Evolutionary conservation across 2,329 filamentous ascomycete genomes (phyloP).

Genomic region (Penicillium decumbens): DNA sequence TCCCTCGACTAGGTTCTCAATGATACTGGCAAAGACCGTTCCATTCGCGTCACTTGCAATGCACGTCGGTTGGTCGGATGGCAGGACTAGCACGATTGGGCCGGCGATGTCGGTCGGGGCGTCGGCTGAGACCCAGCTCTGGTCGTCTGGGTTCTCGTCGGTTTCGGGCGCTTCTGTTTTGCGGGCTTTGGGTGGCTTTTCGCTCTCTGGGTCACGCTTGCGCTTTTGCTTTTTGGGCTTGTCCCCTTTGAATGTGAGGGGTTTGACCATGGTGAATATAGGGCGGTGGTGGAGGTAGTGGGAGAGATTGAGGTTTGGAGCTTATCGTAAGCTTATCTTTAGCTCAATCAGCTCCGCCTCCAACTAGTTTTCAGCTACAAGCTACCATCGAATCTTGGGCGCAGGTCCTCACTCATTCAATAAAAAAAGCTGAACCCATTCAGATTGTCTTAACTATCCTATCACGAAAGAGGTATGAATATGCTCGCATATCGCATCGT

Average conservation of each 20-base stretch:
- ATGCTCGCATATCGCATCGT: neutral
- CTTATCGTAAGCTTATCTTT: neutral
- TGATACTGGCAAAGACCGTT: conserved; percentile 71
- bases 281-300: neutral
- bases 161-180: conserved; percentile 21
- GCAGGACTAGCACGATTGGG: conserved; percentile 76
- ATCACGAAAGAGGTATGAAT: neutral
- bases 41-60: conserved; percentile 82
- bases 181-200: conserved; percentile 27
- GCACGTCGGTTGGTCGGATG: conserved; percentile 67
- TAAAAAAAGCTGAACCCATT: neutral
- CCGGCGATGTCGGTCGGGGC: conserved; percentile 68
- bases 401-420: conserved; percentile 12
- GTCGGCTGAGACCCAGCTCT: conserved; percentile 89
- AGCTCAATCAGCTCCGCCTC: too few relatives aligned
- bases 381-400: conserved; percentile 1
- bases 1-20: conserved; percentile 85
- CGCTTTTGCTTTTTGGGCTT: conserved; percentile 87
- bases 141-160: conserved; percentile 55
- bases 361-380: too few relatives aligned
- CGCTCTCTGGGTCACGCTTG: conserved; percentile 50
- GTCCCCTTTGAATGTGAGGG: conserved; percentile 93
- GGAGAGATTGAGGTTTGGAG: conserved; percentile 1
- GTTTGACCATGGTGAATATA: conserved; percentile 57
- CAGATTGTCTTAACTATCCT: neutral